phyloP scores from a whole-genome alignment of 139 green algal species.

The Astrephomene gubernaculifera region DNA sequence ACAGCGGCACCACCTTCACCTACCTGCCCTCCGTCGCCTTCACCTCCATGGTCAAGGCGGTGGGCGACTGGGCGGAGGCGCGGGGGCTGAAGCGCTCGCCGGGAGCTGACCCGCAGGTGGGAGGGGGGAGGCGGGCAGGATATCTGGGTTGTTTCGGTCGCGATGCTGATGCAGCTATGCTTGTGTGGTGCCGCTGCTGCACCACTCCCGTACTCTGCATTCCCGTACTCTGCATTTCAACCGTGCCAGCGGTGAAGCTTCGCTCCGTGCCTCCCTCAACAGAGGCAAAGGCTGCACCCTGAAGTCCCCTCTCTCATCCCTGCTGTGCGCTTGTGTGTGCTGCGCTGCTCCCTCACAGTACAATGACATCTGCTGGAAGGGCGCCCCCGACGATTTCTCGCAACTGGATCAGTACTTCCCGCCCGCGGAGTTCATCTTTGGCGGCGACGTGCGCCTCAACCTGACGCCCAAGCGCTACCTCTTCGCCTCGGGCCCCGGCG shows the following conservation, averaged over 20 bases:
- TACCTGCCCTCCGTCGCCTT: conserved; percentile 89
- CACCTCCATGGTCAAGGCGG: conserved; percentile 54
- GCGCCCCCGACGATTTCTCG: conserved; percentile 54
- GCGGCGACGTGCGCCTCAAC: conserved; percentile 53
- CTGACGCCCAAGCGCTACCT: conserved; percentile 88
- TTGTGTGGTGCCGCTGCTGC: no score
- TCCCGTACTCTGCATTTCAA: no score
- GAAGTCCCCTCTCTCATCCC: no score
- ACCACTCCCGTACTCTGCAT: no score
- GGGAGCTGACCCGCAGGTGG: conserved; percentile 65
- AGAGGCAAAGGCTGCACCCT: no score
- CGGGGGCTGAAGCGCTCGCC: conserved; percentile 47
- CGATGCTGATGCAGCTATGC: no score
- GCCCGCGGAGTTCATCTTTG: conserved; percentile 70
- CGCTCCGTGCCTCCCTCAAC: no score
- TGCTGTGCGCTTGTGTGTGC: neutral
- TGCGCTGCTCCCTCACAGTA: conserved; percentile 63
- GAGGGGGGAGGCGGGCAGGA: neutral
- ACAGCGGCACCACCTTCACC: conserved; percentile 96
- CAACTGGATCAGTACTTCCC: conserved; percentile 79
- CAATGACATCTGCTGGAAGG: conserved; percentile 87
- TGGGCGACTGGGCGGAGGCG: conserved; percentile 41
- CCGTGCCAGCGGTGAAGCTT: no score
- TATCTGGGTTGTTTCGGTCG: no score
- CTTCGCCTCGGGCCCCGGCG: conserved; percentile 72